Conservation (phyloP, 2,329 filamentous ascomycete species). For the Boeremia lycopersici region DNA sequence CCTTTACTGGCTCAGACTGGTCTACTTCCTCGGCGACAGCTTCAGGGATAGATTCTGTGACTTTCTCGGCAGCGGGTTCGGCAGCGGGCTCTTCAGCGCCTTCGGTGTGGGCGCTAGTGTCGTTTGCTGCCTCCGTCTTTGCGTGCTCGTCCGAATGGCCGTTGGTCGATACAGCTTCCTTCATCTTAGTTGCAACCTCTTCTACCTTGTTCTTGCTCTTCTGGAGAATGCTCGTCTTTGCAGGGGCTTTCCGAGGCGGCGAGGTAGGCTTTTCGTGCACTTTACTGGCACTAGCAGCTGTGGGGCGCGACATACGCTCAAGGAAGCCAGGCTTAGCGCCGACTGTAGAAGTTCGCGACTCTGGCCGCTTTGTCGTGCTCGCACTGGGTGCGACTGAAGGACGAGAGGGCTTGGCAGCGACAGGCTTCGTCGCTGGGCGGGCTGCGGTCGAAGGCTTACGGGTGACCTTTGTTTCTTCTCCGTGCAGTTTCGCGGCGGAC, state of each 20-base stretch:
- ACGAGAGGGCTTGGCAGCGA: constrained; percentile 40
- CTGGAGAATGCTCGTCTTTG: constrained; percentile 32
- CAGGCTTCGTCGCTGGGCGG: constrained; percentile 36
- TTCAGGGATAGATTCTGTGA: constrained; percentile 2
- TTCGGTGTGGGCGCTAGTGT: constrained; percentile 6
- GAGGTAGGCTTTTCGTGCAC: constrained; percentile 64
- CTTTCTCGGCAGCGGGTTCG: background rate
- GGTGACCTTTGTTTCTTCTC: constrained; percentile 27
- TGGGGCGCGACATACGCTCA: constrained; percentile 82
- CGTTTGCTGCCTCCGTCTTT: constrained; percentile 13
- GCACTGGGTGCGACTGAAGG: constrained; percentile 44
- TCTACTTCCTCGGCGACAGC: constrained; percentile 7
- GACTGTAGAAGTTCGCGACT: constrained; percentile 56
- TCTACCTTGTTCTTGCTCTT: constrained; percentile 48
- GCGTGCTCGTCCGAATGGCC: constrained; percentile 25
- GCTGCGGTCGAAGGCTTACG: constrained; percentile 48
- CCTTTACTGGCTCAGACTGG: constrained; percentile 13
- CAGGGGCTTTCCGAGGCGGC: constrained; percentile 40
- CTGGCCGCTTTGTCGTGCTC: constrained; percentile 55
- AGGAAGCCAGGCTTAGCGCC: constrained; percentile 71
- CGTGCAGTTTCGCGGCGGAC: constrained; percentile 67
- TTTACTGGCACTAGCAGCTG: constrained; percentile 71
- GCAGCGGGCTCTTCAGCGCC: background rate
- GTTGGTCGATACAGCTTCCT: constrained; percentile 41
- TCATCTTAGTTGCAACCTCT: constrained; percentile 42